Evolutionary conservation across 768 basidiomycete genomes (phyloP), one percentile per base, ranked within the genome.

Genomic region (Glaciozyma antarctica): DNA sequence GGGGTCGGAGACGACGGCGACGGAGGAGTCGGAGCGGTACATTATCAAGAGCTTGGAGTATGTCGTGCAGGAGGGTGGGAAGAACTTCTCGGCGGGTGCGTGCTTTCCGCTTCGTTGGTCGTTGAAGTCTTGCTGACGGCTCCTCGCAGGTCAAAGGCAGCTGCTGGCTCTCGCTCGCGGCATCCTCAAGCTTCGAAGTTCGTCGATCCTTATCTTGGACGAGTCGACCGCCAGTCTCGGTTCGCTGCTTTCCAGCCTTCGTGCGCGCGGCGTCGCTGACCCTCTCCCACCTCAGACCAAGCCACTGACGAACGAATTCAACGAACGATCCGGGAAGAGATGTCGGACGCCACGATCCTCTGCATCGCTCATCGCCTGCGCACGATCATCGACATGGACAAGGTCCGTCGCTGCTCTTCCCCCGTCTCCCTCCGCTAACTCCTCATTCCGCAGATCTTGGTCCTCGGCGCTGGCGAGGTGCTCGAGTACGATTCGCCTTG

Each of bases 401-500:
- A 28, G 28, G n/a, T 41, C 28, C 38, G 44, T 41, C 19, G 16
- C 7, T 9, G n/a, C 13, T 15, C 55, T 5, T 22, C 22, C n/a
- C 32, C 7, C 22, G 9, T 5, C 41, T 6, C n/a, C 13, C n/a
- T 3, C 26, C 2, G 16, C 49, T 51, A 9, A 51, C 49, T n/a
- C 49, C n/a, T 24, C 13, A 26, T 24, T 51, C 26, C 21, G 75
- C 62, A 75, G 63, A 75, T 80, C 48, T 64, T 80, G 22, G 79
- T 81, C 0, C 74, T 81, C 12, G 85, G 84, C 60, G 80, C 81
- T 22, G 89, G 89, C 2, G 79, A 81, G 62, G 80, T 92, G 52
- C 75, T 84, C n/a, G 88, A 92, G 73, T 90, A 84, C 74, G 90
- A 86, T 62, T 78, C 82, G 13, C 89, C 90, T 0, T 76, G 73